Evolutionary conservation across 2,329 filamentous ascomycete species (phyloP).

Genomic region (Colletotrichum paranaense): DNA sequence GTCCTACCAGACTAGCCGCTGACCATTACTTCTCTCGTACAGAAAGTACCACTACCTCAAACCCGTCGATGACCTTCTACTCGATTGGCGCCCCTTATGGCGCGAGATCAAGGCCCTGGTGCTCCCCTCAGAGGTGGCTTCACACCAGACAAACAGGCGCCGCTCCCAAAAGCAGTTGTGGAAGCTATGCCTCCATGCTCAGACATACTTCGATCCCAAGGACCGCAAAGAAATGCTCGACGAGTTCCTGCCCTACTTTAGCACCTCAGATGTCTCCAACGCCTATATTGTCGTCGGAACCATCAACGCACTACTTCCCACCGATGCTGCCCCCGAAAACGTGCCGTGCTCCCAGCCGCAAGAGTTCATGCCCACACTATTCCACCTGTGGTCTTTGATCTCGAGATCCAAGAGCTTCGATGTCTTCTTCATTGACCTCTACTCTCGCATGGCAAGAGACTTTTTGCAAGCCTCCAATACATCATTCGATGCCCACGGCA

Average conservation of each 20-base stretch:
- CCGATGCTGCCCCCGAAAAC: conserved; percentile 78
- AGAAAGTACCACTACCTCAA: conserved; percentile 97
- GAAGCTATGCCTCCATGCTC: conserved; percentile 90
- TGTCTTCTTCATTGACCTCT: conserved; percentile 86
- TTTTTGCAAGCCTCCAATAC: conserved; percentile 80
- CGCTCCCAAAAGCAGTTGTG: conserved; percentile 75
- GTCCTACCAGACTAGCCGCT: not conserved
- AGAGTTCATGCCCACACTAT: conserved; percentile 91
- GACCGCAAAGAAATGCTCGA: conserved; percentile 86
- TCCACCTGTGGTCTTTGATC: conserved; percentile 95
- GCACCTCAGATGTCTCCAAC: conserved; percentile 89
- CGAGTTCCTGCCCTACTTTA: conserved; percentile 88
- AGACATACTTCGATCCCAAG: conserved; percentile 91
- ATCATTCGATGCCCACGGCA: conserved; percentile 85
- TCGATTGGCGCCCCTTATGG: conserved; percentile 95
- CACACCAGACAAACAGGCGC: conserved; percentile 67
- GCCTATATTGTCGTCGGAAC: conserved; percentile 93
- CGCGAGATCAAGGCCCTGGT: conserved; percentile 93
- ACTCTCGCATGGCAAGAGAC: conserved; percentile 89
- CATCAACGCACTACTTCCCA: conserved; percentile 89
- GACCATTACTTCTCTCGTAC: conserved; percentile 34
- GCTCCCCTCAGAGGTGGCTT: conserved; percentile 83
- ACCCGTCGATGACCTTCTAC: conserved; percentile 85
- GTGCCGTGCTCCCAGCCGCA: conserved; percentile 84
- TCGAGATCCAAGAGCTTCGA: conserved; percentile 91